A percentile compares a stretch with the other conserved stretches of the same genome.
Evolutionary conservation across 1,284 basidiomycete species (phyloP).

Genomic region (Tilletiaria anomala): DNA sequence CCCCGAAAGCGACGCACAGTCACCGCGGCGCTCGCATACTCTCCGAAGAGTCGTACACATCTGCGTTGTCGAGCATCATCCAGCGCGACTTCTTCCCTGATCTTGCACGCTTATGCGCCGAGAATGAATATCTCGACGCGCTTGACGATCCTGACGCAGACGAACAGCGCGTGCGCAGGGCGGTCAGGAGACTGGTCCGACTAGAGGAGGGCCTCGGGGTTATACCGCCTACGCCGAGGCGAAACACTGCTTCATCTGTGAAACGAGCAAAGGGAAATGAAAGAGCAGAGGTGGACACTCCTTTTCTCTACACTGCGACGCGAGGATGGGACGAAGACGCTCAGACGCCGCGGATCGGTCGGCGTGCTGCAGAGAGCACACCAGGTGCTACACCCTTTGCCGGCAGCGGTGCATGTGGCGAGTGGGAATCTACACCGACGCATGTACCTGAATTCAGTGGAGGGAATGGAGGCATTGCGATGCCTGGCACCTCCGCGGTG

Average conservation of each 20-base stretch:
- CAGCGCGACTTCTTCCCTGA: constrained; percentile 87
- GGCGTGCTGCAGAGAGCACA: background rate
- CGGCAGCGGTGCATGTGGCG: too few relatives aligned
- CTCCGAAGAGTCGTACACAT: constrained; percentile 79
- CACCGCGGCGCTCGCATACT: constrained; percentile 12
- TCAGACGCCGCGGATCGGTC: too few relatives aligned
- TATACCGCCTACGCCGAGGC: background rate
- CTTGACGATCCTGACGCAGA: constrained; percentile 8
- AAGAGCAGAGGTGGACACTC: too few relatives aligned
- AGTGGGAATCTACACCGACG: background rate
- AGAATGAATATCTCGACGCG: constrained; percentile 31
- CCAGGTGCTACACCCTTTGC: too few relatives aligned
- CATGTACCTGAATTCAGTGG: background rate
- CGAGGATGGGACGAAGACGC: too few relatives aligned
- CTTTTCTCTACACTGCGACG: too few relatives aligned
- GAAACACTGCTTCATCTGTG: background rate
- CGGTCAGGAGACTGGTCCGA: constrained; percentile 1
- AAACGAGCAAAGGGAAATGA: too few relatives aligned
- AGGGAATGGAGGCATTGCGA: background rate
- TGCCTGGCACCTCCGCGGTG: background rate
- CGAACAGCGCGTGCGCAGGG: background rate
- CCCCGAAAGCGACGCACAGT: background rate
- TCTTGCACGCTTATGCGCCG: constrained; percentile 20
- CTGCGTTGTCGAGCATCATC: constrained; percentile 80
- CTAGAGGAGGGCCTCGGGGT: background rate